A percentile compares a stretch with the other conserved stretches of the same genome.
These are phyloP conservation scores for Stevia rebaudiana DNA, from an alignment of 140 eudicot species.

Conservation along the genomic window DNA sequence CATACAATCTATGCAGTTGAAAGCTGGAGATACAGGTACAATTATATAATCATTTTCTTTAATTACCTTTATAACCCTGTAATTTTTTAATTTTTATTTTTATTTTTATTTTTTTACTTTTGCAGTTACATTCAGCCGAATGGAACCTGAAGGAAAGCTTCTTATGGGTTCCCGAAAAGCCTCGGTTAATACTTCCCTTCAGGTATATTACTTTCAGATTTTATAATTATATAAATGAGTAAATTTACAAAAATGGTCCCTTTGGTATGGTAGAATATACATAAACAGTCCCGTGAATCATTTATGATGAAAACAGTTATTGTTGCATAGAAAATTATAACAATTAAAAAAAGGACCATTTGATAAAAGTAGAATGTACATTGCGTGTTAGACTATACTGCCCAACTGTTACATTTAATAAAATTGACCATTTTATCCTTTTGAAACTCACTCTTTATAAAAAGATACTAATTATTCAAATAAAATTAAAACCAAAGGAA, in stretches of 20 bases:
- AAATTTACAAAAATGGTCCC: neutral
- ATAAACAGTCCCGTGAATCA: neutral
- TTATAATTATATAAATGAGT: neutral
- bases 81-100: neutral
- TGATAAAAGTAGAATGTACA: too few species aligned
- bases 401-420: neutral
- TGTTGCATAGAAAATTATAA: neutral
- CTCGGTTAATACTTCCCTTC: conserved; percentile 37
- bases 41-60: neutral
- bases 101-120: neutral
- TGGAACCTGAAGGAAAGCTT: conserved; percentile 98
- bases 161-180: conserved; percentile 96
- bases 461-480: neutral
- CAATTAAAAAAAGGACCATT: too few species aligned
- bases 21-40: conserved; percentile 97
- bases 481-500: neutral
- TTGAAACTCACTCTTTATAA: neutral
- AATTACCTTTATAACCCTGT: neutral
- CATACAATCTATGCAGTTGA: conserved; percentile 96
- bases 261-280: neutral
- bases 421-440: neutral
- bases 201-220: conserved; percentile 34
- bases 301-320: neutral
- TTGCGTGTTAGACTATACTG: neutral
- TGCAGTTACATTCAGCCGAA: conserved; percentile 92